Conservation (phyloP, 2,329 filamentous ascomycete genomes). For the Trichoderma sp. region DNA sequence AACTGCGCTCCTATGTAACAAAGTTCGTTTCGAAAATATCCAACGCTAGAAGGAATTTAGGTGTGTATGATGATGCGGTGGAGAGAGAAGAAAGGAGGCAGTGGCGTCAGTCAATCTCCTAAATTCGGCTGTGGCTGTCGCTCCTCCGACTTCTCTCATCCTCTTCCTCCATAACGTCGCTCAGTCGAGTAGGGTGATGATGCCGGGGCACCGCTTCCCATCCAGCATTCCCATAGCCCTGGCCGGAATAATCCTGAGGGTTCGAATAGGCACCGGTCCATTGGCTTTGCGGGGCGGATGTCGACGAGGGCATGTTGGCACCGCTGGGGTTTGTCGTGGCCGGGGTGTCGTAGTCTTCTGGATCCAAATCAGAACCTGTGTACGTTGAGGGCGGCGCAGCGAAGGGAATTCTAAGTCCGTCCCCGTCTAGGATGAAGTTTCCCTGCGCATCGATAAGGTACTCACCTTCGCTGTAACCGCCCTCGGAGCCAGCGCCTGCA, state of each 20-base stretch:
- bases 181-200: conserved; percentile 84
- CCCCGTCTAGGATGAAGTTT: conserved; percentile 61
- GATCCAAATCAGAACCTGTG: conserved; percentile 52
- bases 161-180: conserved; percentile 84
- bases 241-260: conserved; percentile 64
- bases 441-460: conserved; percentile 66
- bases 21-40: conserved; percentile 3
- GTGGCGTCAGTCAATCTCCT: conserved; percentile 29
- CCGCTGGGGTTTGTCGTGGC: conserved; percentile 45
- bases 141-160: conserved; percentile 79
- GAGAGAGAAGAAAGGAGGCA: background rate
- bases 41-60: conserved; percentile 9
- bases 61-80: background rate
- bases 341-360: conserved; percentile 61
- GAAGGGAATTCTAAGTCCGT: conserved; percentile 60
- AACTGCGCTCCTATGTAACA: conserved; percentile 4
- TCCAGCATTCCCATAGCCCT: conserved; percentile 65
- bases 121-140: conserved; percentile 60
- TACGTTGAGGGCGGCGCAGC: conserved; percentile 47
- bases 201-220: conserved; percentile 80
- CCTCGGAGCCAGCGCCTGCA: conserved; percentile 51
- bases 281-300: conserved; percentile 36
- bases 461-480: conserved; percentile 69
- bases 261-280: conserved; percentile 46
- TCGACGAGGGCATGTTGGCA: conserved; percentile 32